Base-by-base conservation (phyloP, 140 eudicot species). In the Anethum foeniculum region DNA sequence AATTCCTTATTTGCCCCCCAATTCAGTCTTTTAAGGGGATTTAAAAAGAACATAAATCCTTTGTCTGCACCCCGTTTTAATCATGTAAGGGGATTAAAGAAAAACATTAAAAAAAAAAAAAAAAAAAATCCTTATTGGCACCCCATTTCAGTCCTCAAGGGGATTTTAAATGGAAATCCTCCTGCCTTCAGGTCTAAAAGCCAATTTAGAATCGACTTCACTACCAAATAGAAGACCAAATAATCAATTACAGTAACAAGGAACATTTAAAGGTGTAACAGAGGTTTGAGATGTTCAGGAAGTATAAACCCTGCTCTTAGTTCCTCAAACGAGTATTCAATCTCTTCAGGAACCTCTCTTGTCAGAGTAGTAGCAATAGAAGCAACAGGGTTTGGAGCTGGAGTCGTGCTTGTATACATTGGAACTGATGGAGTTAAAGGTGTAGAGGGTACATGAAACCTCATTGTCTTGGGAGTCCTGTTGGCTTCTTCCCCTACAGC, bases 251-350 rank as follows among this genome's bases (percentile, higher is more conserved):
- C 62, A 68, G 30, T 30, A 48, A n/a, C 58, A 3, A 41, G 56
- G 52, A 28, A 71, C 86, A 80, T 25, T 9, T 60, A 85, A 65
- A 82, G 75, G 82, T 82, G 83, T 64, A 83, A 27, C 69, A 82
- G 84, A n/a, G 80, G 65, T 78, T 82, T 75, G 76, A 75, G 51
- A 82, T 78, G 73, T 54, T 77, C 82, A 39, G 92, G 98, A 28
- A 94, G 85, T 84, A 89, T 85, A 83, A 94, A 94, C 65, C 98
- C 98, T 14, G 93, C 92, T 80, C 98, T 86, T 81, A 85, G 83
- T 85, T 91, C 98, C 86, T 93, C 98, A 58, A 93, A 93, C 12
- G 98, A 93, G 75, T 91, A 91, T 69, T 93, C 98, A 36, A 90
- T 87, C 86, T 88, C 97, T 85, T 88, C 96, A 39, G 79, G 76